Base-by-base conservation (phyloP, 2,329 filamentous ascomycete genomes). In the Colletotrichum aenigma region DNA sequence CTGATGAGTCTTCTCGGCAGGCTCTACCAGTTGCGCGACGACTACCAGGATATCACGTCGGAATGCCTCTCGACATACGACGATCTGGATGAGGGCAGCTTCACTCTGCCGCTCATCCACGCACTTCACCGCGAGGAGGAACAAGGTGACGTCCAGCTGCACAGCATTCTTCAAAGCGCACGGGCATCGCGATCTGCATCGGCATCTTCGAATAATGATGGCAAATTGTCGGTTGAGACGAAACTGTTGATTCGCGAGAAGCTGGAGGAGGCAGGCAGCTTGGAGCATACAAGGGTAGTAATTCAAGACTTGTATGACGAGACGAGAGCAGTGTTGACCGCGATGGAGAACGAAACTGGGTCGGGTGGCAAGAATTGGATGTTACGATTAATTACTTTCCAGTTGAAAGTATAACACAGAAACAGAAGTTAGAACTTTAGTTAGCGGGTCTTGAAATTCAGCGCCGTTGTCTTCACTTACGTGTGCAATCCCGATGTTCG, bases 1-100 rank as follows among this genome's bases (percentile, higher is more conserved):
- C 61, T 71, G 58, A 66, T 71, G 68, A 66, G 55, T 13, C 66
- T 69, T 26, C 66, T 69, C 12, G 66, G 66, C 34, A 69, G 66
- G 66, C 66, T 69, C 55, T 61, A 69, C 7, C 66, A 69, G 66
- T 5, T 69, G 21, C 66, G 52, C 13, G 66, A 69, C 66, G 66
- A 69, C 32, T 69, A 69, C 9, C 66, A 69, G 24, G 66, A 69
- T 12, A 61, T 69, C 21, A 69, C 66, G 32, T 28, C 66, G 9
- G 66, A 69, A 13, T 69, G 32, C 4, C 66, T 69, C 55, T 60
- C 52, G 24, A 69, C 66, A n/a, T 69, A 69, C 24, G 66, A 69
- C 16, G 66, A 69, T 18, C 52, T 69, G 32, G 66, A 69, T 2
- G 66, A 69, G 55, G 66, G 66, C 0, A 71, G 61, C 7, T 71